These are phyloP conservation scores for Colletotrichum endophyticum DNA, from an alignment of 2,329 filamentous ascomycete genomes.

Conservation along the genomic window DNA sequence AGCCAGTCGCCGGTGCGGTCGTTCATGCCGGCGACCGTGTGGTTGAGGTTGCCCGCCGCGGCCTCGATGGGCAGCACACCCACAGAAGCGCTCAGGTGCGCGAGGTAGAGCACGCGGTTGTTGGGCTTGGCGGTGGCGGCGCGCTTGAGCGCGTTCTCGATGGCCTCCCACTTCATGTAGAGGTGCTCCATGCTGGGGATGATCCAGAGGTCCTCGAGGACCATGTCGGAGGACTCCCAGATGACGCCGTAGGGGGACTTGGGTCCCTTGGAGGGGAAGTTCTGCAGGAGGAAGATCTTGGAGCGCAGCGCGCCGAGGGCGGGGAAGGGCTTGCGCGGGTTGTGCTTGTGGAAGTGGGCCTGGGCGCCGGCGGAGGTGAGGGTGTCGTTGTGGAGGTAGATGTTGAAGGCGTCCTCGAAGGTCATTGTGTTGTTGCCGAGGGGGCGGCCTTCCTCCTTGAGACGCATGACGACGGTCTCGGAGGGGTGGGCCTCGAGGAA, in stretches of 20 bases:
- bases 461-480: conserved; percentile 53
- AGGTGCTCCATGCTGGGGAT: conserved; percentile 47
- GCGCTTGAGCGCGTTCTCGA: conserved; percentile 42
- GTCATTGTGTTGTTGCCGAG: conserved; percentile 39
- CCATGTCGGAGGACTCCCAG: conserved; percentile 50
- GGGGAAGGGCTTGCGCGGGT: conserved; percentile 38
- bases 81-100: conserved; percentile 52
- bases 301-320: conserved; percentile 49
- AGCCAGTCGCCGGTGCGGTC: conserved; percentile 53
- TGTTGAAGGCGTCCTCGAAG: conserved; percentile 52
- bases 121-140: conserved; percentile 34
- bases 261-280: conserved; percentile 39
- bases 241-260: conserved; percentile 42
- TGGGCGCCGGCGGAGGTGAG: conserved; percentile 37
- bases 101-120: conserved; percentile 45
- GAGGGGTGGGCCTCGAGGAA: conserved; percentile 51
- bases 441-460: conserved; percentile 51
- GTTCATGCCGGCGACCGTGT: conserved; percentile 51
- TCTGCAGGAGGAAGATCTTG: conserved; percentile 52
- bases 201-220: conserved; percentile 52
- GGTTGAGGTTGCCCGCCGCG: conserved; percentile 50
- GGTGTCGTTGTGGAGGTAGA: conserved; percentile 39
- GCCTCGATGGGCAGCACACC: conserved; percentile 55
- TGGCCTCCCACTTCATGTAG: conserved; percentile 51
- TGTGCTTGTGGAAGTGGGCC: conserved; percentile 40